A percentile compares a stretch with the other conserved stretches of the same genome.
phyloP scores from a whole-genome alignment of 495 filamentous ascomycete genomes.

The Penicillium steckii region DNA sequence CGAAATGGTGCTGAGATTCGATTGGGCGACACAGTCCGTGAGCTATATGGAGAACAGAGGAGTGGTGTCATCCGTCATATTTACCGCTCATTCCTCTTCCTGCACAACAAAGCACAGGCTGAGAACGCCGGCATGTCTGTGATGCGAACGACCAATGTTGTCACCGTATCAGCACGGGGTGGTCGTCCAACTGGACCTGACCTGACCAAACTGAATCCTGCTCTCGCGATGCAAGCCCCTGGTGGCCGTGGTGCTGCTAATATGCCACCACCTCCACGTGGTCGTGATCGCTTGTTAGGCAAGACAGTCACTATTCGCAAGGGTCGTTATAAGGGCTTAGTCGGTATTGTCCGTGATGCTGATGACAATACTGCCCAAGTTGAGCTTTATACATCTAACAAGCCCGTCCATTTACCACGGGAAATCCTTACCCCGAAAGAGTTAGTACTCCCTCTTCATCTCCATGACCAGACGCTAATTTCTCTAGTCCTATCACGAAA shows the following conservation, averaged over 20 bases:
- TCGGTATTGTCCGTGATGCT: slow-evolving; percentile 94
- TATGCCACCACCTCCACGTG: slow-evolving; percentile 78
- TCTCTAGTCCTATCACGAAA: slow-evolving; percentile 61
- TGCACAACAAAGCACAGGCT: slow-evolving; percentile 76
- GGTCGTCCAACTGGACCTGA: slow-evolving; percentile 73
- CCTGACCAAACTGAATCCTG: slow-evolving; percentile 89
- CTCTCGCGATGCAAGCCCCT: slow-evolving; percentile 57
- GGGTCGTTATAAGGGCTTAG: slow-evolving; percentile 85
- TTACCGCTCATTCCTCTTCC: slow-evolving; percentile 82
- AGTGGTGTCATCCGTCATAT: slow-evolving; percentile 90
- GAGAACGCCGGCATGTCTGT: slow-evolving; percentile 93
- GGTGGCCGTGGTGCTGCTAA: slow-evolving; percentile 32
- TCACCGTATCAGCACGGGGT: slow-evolving; percentile 87
- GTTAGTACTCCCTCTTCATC: slow-evolving; percentile 38
- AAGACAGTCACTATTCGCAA: slow-evolving; percentile 84
- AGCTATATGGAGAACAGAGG: slow-evolving; percentile 79
- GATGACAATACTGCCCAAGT: slow-evolving; percentile 81
- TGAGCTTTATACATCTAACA: slow-evolving; percentile 89
- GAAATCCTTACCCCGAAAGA: slow-evolving; percentile 79
- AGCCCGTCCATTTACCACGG: slow-evolving; percentile 78
- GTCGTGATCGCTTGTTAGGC: slow-evolving; percentile 81
- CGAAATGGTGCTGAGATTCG: slow-evolving; percentile 91
- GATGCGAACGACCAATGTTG: slow-evolving; percentile 78
- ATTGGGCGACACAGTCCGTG: slow-evolving; percentile 86
- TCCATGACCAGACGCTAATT: slow-evolving; percentile 20